These are phyloP conservation scores for Corymbia citriodora DNA, from an alignment of 441 rosid species.

Conservation along the genomic window DNA sequence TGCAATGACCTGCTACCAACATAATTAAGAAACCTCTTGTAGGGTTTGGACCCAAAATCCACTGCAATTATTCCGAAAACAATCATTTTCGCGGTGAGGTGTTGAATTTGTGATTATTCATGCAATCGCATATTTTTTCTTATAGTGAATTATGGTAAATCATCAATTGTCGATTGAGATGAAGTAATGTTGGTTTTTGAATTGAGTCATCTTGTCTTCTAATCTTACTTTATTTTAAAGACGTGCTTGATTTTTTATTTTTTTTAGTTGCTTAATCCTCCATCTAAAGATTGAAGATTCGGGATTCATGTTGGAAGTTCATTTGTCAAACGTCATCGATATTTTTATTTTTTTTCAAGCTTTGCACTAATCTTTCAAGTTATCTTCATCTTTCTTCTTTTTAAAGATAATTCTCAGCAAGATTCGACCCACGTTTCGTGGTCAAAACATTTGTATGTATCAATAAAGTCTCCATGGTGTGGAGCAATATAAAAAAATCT, in stretches of 20 bases:
- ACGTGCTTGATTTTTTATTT: neutral
- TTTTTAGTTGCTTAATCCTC: neutral
- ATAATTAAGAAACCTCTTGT: neutral
- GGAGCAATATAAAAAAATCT: neutral
- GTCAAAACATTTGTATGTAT: neutral
- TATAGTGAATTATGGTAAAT: neutral
- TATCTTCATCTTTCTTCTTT: neutral
- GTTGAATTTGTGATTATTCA: neutral
- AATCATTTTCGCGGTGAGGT: neutral
- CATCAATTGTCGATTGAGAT: neutral
- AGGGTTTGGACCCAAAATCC: neutral
- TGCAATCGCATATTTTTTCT: neutral
- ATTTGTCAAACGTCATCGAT: neutral
- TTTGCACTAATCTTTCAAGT: neutral
- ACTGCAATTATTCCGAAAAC: rapidly evolving
- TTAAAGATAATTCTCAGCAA: neutral
- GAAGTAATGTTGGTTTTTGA: neutral
- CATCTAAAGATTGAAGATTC: neutral
- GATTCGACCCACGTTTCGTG: neutral
- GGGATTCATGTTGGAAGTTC: neutral
- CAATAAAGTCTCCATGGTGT: too few species aligned
- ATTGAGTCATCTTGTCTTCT: neutral
- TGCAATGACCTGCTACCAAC: neutral
- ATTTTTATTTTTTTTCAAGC: neutral
- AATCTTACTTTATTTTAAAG: neutral